A percentile compares a stretch with the other conserved stretches of the same genome.
These are phyloP conservation scores for Daldinia sp. DNA, from an alignment of 2,329 filamentous ascomycete genomes.

Conservation along the genomic window DNA sequence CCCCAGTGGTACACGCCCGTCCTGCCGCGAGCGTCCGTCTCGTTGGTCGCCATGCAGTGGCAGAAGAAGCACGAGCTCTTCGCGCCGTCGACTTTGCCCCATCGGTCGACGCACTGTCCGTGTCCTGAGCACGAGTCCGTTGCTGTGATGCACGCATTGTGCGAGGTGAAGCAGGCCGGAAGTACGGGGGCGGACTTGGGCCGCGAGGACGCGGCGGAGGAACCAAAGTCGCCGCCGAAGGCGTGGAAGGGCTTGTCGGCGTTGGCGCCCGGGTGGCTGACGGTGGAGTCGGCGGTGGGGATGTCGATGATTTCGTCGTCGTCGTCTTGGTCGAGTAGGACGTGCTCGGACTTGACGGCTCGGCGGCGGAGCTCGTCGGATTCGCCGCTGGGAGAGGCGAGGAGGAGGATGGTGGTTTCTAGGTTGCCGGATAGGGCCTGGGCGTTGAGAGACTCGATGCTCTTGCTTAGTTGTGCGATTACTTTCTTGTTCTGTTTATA, in stretches of 20 bases:
- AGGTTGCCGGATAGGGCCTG: conserved; percentile 60
- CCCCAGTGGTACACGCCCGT: conserved; percentile 76
- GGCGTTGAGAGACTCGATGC: conserved; percentile 55
- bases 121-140: conserved; percentile 86
- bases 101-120: conserved; percentile 78
- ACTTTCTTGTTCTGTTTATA: conserved; percentile 50
- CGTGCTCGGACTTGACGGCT: conserved; percentile 53
- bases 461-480: conserved; percentile 54
- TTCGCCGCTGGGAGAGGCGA: conserved; percentile 54
- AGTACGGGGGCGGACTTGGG: conserved; percentile 65
- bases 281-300: conserved; percentile 25
- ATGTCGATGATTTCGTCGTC: conserved; percentile 26
- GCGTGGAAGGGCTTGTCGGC: conserved; percentile 44
- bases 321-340: conserved; percentile 48
- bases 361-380: conserved; percentile 56
- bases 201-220: conserved; percentile 44
- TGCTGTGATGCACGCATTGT: conserved; percentile 70
- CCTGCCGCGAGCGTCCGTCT: conserved; percentile 55
- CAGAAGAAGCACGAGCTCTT: conserved; percentile 76
- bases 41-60: conserved; percentile 70
- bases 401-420: conserved; percentile 64
- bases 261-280: conserved; percentile 40
- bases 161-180: conserved; percentile 83
- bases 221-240: conserved; percentile 33
- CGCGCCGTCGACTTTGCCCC: conserved; percentile 52